Base-by-base conservation (phyloP, 345 rosid genomes). In the Physaria fendleri region DNA sequence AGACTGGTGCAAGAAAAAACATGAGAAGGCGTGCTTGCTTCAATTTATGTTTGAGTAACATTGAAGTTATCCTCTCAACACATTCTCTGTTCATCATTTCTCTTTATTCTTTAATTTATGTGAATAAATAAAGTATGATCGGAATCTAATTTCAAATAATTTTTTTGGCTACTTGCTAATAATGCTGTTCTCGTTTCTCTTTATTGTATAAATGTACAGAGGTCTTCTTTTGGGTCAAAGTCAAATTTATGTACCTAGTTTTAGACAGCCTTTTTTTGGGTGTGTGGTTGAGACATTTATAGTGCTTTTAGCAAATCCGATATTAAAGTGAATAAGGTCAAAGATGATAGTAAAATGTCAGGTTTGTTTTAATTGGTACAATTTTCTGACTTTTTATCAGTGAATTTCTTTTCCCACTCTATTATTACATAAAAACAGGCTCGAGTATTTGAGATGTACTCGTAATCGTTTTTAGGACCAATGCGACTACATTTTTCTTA, bases 11-110 rank as follows among this genome's bases (percentile, higher is more conserved):
- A 58, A n/a, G 40, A 41, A 68, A n/a, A 49, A 41, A 68, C 41
- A 52, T 50, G 66, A 59, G 72, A 68, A 68, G 56, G 67, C 73
- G 67, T 71, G 75, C 78, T 69, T 28, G 50, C 74, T 62, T 69
- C 74, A 35, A 38, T 62, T 54, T 61, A 48, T 45, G 65, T 24
- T 83, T 74, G 86, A 78, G 92, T 89, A 67, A 77, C 49, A 50
- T 53, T 75, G 4, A 81, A 89, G 95, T 63, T 65, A 74, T 62
- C 75, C 62, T 69, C 73, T n/a, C n/a, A n/a, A n/a, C n/a, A 77
- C 82, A 84, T 82, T 84, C 82, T 76, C 75, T 69, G 71, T 60
- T 56, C 68, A 69, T 69, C 62, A 69, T 69, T 53, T 62, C 63
- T 9, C 49, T 61, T 68, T 61, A 39, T 8, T 38, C 38, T 41